Base-by-base conservation (phyloP, 2,329 filamentous ascomycete species). In the Lachnellula subtilissima region DNA sequence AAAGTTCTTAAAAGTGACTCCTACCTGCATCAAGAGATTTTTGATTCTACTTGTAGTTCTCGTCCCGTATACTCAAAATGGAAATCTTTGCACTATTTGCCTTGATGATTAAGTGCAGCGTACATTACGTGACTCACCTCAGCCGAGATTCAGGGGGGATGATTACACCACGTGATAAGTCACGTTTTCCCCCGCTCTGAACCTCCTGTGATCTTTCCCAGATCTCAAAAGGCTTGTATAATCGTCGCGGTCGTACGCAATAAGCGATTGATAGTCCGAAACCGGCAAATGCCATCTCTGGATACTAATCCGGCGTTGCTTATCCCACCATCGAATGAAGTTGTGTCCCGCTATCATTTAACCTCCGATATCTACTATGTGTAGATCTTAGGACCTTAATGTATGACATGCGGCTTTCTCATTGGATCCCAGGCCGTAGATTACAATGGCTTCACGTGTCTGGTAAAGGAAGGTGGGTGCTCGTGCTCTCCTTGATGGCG, bases 351-450 rank as follows among this genome's bases (percentile, higher is more conserved):
- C 48, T 50, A 50, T 50, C 48, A 17, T 37, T 12, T 36, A 50
- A 23, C 9, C 32, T 52, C 54, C 54, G 49, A 50, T 48, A 50
- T 22, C 11, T 17, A 11, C 28, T 11, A 32, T 32, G 28, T 32
- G 43, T 9, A 46, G 50, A 56, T 56, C 54, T 17, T 35, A 45
- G 48, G 50, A 50, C 45, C 48, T 51, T 48, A 39, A 40, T 39
- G 17, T 40, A 11, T 15, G 36, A 23, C 32, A 50, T 50, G 12
- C 48, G n/a, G n/a, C n/a, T 14, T n/a, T 32, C 35, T 50, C 32
- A 37, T 50, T 37, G 48, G 48, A 2, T 39, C 9, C 48, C 36
- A 40, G 25, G 7, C 36, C 17, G 8, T 15, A 37, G 48, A 50
- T 37, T 40, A 17, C 36, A 8, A 45, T 45, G 12, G 19, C 6